Evolutionary conservation across 768 basidiomycete species (phyloP).

Genomic region (Strobilomyces dryophilus): DNA sequence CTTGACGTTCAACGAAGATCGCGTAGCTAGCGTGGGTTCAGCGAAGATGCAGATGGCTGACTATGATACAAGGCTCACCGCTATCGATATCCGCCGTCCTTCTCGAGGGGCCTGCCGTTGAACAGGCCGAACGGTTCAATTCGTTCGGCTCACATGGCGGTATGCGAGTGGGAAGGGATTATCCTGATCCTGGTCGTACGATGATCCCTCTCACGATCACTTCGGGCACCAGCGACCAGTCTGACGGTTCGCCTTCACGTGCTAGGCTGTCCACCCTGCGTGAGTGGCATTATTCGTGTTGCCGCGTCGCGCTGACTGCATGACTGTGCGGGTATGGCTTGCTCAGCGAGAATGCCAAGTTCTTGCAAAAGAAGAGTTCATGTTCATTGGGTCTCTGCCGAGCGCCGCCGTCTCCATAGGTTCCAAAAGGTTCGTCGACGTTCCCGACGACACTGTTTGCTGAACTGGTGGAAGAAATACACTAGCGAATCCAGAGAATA

Average conservation of each 20-base stretch:
- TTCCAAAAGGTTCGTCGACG: conserved; percentile 69
- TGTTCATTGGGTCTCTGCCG: conserved; percentile 94
- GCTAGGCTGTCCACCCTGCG: conserved; percentile 80
- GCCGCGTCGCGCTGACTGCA: background rate
- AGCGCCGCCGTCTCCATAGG: conserved; percentile 92
- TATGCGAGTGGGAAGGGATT: too few relatives aligned
- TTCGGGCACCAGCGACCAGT: too few relatives aligned
- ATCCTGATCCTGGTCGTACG: too few relatives aligned
- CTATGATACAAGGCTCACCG: too few relatives aligned
- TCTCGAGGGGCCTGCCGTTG: too few relatives aligned
- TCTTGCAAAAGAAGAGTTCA: conserved; percentile 73
- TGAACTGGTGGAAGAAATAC: background rate
- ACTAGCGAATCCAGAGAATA: conserved; percentile 76
- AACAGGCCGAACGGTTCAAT: too few relatives aligned
- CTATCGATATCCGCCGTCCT: too few relatives aligned
- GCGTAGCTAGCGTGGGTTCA: too few relatives aligned
- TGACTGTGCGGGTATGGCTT: conserved; percentile 68
- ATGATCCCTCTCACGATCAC: too few relatives aligned
- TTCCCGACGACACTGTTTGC: background rate
- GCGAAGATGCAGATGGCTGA: too few relatives aligned
- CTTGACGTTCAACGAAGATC: too few relatives aligned
- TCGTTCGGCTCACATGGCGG: too few relatives aligned
- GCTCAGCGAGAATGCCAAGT: conserved; percentile 56
- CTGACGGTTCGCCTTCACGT: background rate
- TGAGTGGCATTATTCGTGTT: conserved; percentile 30